These are phyloP conservation scores for Cicer arietinum DNA, from an alignment of 306 rosid species.

Conservation along the genomic window DNA sequence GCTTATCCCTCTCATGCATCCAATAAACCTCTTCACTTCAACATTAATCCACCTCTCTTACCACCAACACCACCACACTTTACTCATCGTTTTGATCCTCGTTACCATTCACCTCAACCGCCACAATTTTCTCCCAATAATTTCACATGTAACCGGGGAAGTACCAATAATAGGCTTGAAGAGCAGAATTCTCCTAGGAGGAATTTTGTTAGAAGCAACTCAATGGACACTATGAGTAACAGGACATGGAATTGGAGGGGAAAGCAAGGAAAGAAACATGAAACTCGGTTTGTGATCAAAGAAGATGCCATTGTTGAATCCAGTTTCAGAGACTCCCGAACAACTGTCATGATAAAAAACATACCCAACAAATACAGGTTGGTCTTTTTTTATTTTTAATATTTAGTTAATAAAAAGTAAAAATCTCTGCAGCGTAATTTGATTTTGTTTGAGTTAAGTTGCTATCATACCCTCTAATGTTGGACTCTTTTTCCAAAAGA, in stretches of 20 bases:
- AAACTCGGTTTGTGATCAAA: constrained; percentile 65
- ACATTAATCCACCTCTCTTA: constrained; percentile 10
- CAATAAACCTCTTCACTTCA: constrained; percentile 32
- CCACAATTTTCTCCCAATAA: constrained; percentile 39
- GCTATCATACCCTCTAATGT: background rate
- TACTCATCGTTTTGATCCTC: constrained; percentile 38
- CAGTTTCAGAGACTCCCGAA: constrained; percentile 64
- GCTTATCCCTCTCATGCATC: background rate
- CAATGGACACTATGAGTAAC: no score
- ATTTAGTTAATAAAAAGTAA: background rate
- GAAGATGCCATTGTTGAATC: constrained; percentile 60
- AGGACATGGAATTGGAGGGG: constrained; percentile 56
- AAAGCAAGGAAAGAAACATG: constrained; percentile 65
- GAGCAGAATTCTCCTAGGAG: constrained; percentile 38
- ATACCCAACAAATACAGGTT: constrained; percentile 98
- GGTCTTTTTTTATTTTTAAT: background rate
- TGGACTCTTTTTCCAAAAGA: background rate
- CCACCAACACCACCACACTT: background rate
- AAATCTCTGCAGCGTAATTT: background rate
- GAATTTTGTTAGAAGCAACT: constrained; percentile 31
- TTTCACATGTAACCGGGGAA: constrained; percentile 24
- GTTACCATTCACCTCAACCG: constrained; percentile 31
- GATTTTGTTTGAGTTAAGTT: no score
- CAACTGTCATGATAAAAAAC: constrained; percentile 95
- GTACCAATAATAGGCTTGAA: constrained; percentile 32